Base-by-base conservation (phyloP, 164 flowering plant species). In the Platanus orientalis region DNA sequence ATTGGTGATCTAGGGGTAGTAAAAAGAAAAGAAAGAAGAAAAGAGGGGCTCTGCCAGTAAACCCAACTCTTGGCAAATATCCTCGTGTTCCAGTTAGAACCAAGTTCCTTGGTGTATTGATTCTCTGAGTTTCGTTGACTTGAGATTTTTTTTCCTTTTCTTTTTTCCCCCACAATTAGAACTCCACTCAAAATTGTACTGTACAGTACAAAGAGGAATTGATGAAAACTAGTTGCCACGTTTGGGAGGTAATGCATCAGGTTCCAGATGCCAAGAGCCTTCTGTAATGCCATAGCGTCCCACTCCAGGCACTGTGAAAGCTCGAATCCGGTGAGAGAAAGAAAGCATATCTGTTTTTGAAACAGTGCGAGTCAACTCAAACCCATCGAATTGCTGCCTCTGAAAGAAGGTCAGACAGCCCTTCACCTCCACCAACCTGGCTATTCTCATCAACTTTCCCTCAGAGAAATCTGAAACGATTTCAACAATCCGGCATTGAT, bases 201-300 rank as follows among this genome's bases (percentile, higher is more conserved):
- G n/a, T n/a, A n/a, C n/a, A n/a, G n/a, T n/a, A n/a, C n/a, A n/a
- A n/a, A n/a, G n/a, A n/a, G n/a, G n/a, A n/a, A n/a, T n/a, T n/a
- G n/a, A n/a, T n/a, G n/a, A n/a, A n/a, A n/a, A n/a, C n/a, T 12
- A 36, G 29, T 11, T 51, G 29, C 17, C 6, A 23, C 2, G 25
- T 24, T 51, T 51, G 29, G 20, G 55, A 60, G 72, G 76, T 23
- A 73, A 51, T 3, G 74, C 78, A 60, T 57, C 58, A 6, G 71
- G 74, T 44, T 74, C 78, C 64, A 74, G 60, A 56, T 70, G 74
- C 78, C 78, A 63, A 40, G 69, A 48, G 51, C 45, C 39, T 56
- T 70, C 74, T 11, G 73, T 66, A 6, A 74, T 74, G 25, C 71
- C 65, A 56, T 54, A 63, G 1, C 27, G 56, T 10, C 28, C 62